Base-by-base conservation (phyloP, 768 basidiomycete genomes). In the Lactarius evosmus region DNA sequence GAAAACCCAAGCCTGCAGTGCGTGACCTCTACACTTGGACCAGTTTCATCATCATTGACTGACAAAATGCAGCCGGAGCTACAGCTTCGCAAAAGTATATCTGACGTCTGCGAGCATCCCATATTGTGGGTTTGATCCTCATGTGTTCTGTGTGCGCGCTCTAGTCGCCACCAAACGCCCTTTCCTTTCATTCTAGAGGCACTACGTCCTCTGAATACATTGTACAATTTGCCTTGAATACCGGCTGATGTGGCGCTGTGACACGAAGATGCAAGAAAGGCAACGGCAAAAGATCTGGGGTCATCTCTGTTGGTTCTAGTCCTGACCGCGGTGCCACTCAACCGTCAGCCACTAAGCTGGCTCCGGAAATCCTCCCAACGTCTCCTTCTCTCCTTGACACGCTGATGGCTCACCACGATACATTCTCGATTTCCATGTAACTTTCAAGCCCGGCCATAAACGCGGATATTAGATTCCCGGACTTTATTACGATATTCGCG, bases 271-370 rank as follows among this genome's bases (percentile, higher is more conserved):
- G 58, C 63, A 64, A 60, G 63, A 63, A 63, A 46, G 62, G 62
- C 29, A 63, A 63, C 52, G 62, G 56, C 62, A 29, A 32, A 34
- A 27, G 33, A 52, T 63, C 57, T 34, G 51, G 63, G 58, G 41
- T 49, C 41, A 64, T 55, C 30, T 34, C 54, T 63, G 40, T 63
- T 29, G 63, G 63, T 64, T 64, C 63, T 64, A 64, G 63, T 64
- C 58, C 40, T 38, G 58, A 49, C 63, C 22, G 52, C 25, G 27
- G 52, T 60, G 52, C 58, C 58, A 54, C 52, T 29, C 34, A 52
- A 54, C 52, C 51, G 63, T 64, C 63, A 59, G 58, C 63, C 63
- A n/a, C 63, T n/a, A 32, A 19, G 53, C 52, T 64, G n/a, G 58
- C 58, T 54, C 51, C 40, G 53, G 52, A 59, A 63, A 46, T 34